A percentile compares a stretch with the other conserved stretches of the same genome.
Conservation (phyloP, 805 yeast species). For the Metschnikowia sp. region DNA sequence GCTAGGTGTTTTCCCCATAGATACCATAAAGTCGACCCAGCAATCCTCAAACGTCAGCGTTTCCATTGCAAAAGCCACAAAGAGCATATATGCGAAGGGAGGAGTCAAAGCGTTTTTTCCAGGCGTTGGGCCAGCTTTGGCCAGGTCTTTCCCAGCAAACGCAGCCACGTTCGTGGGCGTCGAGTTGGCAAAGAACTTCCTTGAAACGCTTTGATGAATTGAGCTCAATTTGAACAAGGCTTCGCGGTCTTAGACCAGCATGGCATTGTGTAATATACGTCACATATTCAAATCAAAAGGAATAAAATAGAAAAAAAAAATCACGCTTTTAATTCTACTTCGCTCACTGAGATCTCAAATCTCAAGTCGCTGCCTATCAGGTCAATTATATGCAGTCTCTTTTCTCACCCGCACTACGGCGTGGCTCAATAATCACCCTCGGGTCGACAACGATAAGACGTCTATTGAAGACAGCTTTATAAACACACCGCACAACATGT, state of each 20-base stretch:
- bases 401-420: slow-evolving; percentile 15
- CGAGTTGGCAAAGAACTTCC: slow-evolving; percentile 61
- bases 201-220: slow-evolving; percentile 26
- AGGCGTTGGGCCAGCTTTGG: slow-evolving; percentile 92
- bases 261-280: too few relatives aligned
- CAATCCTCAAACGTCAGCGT: slow-evolving; percentile 57
- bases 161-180: slow-evolving; percentile 99
- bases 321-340: neutral
- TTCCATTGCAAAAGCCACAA: slow-evolving; percentile 63
- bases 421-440: slow-evolving; percentile 18
- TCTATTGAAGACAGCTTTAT: neutral
- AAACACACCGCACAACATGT: slow-evolving; percentile 18
- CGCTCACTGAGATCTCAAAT: neutral
- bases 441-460: slow-evolving; percentile 21
- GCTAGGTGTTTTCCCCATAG: slow-evolving; percentile 93
- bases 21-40: slow-evolving; percentile 84
- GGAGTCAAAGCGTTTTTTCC: slow-evolving; percentile 95
- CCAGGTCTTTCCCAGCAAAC: slow-evolving; percentile 95
- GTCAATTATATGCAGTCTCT: slow-evolving; percentile 5
- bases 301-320: neutral
- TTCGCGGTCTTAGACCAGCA: too few relatives aligned
- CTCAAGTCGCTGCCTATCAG: neutral
- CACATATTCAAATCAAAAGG: too few relatives aligned
- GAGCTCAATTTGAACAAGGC: too few relatives aligned
- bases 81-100: slow-evolving; percentile 64